These are phyloP conservation scores for Fomitopsis betulina DNA, from an alignment of 1,284 basidiomycete genomes.

Conservation along the genomic window DNA sequence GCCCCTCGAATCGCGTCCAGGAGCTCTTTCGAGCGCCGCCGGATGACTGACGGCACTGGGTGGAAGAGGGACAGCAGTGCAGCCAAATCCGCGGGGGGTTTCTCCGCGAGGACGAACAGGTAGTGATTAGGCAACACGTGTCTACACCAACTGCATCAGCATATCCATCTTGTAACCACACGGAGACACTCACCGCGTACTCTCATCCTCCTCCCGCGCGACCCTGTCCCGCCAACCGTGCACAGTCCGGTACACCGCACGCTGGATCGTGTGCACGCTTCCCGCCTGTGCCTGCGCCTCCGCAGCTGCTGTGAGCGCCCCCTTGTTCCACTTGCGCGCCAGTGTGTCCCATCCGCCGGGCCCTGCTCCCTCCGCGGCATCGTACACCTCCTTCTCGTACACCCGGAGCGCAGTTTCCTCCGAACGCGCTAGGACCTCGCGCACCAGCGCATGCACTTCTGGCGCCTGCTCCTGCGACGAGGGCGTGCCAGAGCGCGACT, in stretches of 20 bases:
- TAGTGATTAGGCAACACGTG: slow-evolving; percentile 73
- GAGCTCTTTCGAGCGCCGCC: slow-evolving; percentile 56
- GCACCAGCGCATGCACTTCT: slow-evolving; percentile 35
- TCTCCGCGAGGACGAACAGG: slow-evolving; percentile 66
- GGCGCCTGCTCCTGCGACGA: slow-evolving; percentile 16
- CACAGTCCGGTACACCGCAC: slow-evolving; percentile 63
- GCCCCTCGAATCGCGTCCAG: slow-evolving; percentile 54
- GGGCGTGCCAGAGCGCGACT: slow-evolving; percentile 25
- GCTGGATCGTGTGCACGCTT: slow-evolving; percentile 33
- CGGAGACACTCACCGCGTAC: slow-evolving; percentile 53
- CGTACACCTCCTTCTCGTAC: slow-evolving; percentile 68
- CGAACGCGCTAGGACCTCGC: slow-evolving; percentile 63
- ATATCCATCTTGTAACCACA: not conserved
- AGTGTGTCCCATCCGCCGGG: slow-evolving; percentile 73
- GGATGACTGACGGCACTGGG: slow-evolving; percentile 55
- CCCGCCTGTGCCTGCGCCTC: not conserved
- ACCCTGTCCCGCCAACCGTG: slow-evolving; percentile 85
- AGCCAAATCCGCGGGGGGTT: slow-evolving; percentile 56
- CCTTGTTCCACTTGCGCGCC: slow-evolving; percentile 78
- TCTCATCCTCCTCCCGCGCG: slow-evolving; percentile 87
- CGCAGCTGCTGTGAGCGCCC: slow-evolving; percentile 35
- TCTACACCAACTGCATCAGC: slow-evolving; percentile 30
- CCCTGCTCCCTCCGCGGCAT: slow-evolving; percentile 60
- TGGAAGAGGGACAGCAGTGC: slow-evolving; percentile 52
- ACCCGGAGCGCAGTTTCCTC: slow-evolving; percentile 68